Evolutionary conservation across 192 early-diverging fungal genomes (phyloP), one percentile per base, ranked within the genome.

Genomic region (Backusella circina): DNA sequence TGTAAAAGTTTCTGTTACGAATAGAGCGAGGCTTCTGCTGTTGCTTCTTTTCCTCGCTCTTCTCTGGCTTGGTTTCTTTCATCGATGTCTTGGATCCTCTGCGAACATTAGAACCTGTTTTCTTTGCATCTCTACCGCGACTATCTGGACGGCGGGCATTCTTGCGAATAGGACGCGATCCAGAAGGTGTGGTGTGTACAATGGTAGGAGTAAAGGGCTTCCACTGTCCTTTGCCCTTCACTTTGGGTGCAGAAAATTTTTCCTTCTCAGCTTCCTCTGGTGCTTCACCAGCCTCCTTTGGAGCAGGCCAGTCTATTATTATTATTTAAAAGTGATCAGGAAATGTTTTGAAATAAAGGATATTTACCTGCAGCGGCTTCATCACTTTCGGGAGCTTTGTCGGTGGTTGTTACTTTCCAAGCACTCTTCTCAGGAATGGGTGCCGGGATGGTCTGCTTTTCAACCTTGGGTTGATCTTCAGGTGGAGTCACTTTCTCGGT

Each of bases 161-260:
- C 13, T 72, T 76, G 32, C 71, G 65, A 23, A 61, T 51, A 50
- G 69, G 41, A 37, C 74, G 74, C 26, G 83, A 75, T 32, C 74
- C 67, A 30, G 85, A 77, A 47, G 75, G 26, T 36, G 73, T 23
- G 9, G 84, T 75, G 38, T 89, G 88, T 28, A 84, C 86, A 37
- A 89, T 88, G 30, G 78, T 86, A 47, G 83, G 84, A 21, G 81
- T 84, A 37, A 78, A 80, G 9, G 77, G 79, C 9, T 85, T 85
- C 88, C 88, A 89, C 77, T 88, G 86, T 47, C 82, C 83, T 65
- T 85, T 74, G 30, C 73, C 30, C 37, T 74, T 74, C 1, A 74
- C 73, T 44, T 73, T 61, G 32, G 50, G 50, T 38, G 50, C 50
- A 61, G 47, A 18, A 12, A 71, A 65, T 31, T 65, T 65, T 65